Conservation (phyloP, 495 filamentous ascomycete species). For the Clohesyomyces aquaticus region DNA sequence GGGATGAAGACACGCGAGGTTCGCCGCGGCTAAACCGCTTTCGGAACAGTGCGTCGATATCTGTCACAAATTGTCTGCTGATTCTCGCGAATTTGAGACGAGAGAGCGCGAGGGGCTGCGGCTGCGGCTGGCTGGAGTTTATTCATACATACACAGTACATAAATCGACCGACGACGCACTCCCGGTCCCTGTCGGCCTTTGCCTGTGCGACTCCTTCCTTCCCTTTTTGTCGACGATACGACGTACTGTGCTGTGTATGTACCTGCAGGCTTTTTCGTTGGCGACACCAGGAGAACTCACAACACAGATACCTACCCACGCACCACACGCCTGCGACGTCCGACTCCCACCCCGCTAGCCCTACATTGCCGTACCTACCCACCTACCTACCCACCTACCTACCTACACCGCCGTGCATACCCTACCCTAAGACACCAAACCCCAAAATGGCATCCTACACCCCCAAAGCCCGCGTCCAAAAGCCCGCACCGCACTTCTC, state of each 20-base stretch:
- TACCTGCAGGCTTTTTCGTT: too few relatives aligned
- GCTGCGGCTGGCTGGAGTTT: too few relatives aligned
- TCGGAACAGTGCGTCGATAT: conserved; percentile 21
- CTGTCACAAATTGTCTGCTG: conserved; percentile 33
- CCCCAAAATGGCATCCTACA: conserved; percentile 36
- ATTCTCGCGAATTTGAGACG: background rate
- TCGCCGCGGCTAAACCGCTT: conserved; percentile 22
- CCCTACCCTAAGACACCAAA: background rate
- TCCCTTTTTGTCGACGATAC: background rate
- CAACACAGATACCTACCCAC: too few relatives aligned
- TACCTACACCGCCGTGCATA: background rate
- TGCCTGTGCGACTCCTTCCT: background rate
- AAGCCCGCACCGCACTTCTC: conserved; percentile 55
- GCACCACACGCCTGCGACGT: too few relatives aligned
- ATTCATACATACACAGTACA: too few relatives aligned
- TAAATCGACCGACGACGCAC: too few relatives aligned
- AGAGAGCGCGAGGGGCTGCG: background rate
- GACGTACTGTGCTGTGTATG: too few relatives aligned
- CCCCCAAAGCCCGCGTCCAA: conserved; percentile 53
- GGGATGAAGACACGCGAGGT: background rate
- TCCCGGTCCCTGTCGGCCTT: conserved; percentile 4
- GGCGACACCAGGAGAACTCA: too few relatives aligned
- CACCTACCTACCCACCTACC: background rate
- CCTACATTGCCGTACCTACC: conserved; percentile 6
- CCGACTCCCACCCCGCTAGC: background rate